Conservation (phyloP, 306 rosid species). For the Glycine tomentella region DNA sequence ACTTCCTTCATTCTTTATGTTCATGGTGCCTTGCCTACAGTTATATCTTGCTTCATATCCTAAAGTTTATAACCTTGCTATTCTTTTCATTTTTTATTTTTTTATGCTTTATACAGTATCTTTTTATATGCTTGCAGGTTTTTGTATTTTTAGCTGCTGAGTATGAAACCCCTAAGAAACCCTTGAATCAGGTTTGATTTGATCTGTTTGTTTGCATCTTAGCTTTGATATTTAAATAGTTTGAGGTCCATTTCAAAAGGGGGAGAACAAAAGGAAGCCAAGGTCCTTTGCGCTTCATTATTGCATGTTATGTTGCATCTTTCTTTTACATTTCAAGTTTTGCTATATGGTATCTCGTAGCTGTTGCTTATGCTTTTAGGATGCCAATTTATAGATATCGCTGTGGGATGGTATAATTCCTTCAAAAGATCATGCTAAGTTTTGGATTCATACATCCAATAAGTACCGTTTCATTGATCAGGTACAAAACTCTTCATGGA, state of each 20-base stretch:
- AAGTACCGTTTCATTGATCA: constrained; percentile 82
- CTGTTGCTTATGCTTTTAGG: constrained; percentile 30
- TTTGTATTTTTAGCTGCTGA: constrained; percentile 89
- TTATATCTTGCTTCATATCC: constrained; percentile 4
- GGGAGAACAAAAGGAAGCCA: no score
- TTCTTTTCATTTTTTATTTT: no score
- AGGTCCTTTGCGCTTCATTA: no score
- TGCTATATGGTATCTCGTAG: neutral
- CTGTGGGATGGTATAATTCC: constrained; percentile 90
- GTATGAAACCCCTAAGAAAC: constrained; percentile 74
- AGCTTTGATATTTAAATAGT: no score
- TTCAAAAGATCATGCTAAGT: constrained; percentile 69
- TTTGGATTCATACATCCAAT: constrained; percentile 70
- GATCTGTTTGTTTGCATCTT: constrained; percentile 11
- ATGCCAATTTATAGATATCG: constrained; percentile 61
- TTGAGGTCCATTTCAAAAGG: no score
- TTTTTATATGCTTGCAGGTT: constrained; percentile 60
- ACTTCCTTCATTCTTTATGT: no score
- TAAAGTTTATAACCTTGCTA: neutral
- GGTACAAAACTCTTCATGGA: constrained; percentile 50
- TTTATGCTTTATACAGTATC: neutral
- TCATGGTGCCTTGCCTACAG: neutral
- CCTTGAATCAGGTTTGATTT: constrained; percentile 73
- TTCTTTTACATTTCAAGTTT: no score
- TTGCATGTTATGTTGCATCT: neutral